phyloP scores from a whole-genome alignment of 2,329 filamentous ascomycete genomes.

The Diaporthe vexans region DNA sequence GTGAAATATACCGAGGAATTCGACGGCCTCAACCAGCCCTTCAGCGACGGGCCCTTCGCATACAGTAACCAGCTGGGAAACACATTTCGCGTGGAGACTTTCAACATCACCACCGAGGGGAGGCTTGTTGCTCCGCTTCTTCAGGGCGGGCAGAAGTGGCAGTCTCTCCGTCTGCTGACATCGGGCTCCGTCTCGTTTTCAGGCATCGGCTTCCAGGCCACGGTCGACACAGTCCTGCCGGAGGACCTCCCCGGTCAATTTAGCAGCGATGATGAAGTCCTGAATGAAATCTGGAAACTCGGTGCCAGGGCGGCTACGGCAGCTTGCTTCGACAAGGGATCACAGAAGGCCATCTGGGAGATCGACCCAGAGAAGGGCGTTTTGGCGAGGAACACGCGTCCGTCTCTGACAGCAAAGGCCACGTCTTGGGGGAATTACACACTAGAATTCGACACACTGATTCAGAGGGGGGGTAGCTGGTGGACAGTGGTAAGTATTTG shows the following conservation, averaged over 20 bases:
- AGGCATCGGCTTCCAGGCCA: background rate
- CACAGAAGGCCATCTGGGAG: slow-evolving; percentile 27
- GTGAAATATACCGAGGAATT: slow-evolving; percentile 54
- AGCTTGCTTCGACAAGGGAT: slow-evolving; percentile 19
- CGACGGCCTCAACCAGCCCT: slow-evolving; percentile 46
- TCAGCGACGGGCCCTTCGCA: slow-evolving; percentile 51
- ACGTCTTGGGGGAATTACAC: slow-evolving; percentile 53
- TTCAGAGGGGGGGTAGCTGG: slow-evolving; percentile 54
- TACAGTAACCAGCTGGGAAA: slow-evolving; percentile 49
- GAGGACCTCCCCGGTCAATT: slow-evolving; percentile 12
- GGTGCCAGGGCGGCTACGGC: slow-evolving; percentile 21
- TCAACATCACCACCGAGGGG: slow-evolving; percentile 51
- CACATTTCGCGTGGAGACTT: slow-evolving; percentile 55
- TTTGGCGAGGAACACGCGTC: slow-evolving; percentile 51
- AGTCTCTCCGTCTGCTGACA: slow-evolving; percentile 31
- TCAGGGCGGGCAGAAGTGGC: slow-evolving; percentile 27
- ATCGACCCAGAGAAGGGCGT: slow-evolving; percentile 29
- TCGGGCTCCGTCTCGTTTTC: slow-evolving; percentile 21
- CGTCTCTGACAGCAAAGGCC: slow-evolving; percentile 47
- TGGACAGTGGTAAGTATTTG: slow-evolving; percentile 51
- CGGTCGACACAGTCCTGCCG: slow-evolving; percentile 4
- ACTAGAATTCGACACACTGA: slow-evolving; percentile 54
- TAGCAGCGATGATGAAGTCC: slow-evolving; percentile 14
- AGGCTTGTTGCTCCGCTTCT: slow-evolving; percentile 18
- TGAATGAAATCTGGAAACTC: slow-evolving; percentile 26